Evolutionary conservation across 192 early-diverging fungal genomes (phyloP), one percentile per base, ranked within the genome.

Genomic region (Coemansia sp.): DNA sequence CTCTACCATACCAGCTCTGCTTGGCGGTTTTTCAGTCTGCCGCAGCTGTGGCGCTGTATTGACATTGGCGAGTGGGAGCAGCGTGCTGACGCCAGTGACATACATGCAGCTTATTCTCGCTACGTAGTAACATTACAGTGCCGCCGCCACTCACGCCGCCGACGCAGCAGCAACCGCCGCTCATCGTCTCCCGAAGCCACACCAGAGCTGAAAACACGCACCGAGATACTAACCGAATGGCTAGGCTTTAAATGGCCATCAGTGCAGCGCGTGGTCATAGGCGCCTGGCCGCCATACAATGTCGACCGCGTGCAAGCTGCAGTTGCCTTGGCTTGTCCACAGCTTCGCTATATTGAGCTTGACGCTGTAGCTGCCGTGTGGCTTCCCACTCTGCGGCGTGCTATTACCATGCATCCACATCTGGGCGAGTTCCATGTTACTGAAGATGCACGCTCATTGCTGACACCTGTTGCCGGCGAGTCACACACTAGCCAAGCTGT

Each of bases 211-310:
- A 63, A 56, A 53, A 68, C 72, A 41, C 68, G 67, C 31, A 75
- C 72, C 13, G 57, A 68, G 6, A 46, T 64, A 5, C 41, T 67
- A 5, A 68, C 61, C 39, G 72, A 75, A 43, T 75, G 72, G 72
- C 58, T 75, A 13, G 49, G 50, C 3, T n/a, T 53, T 18, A 57
- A 39, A 14, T 75, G 72, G 72, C 45, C 20, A 36, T 35, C 36
- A 10, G 44, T 65, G 14, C 51, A 28, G 6, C 57, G 47, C 26
- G 72, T 75, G 7, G 59, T 41, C 20, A 57, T 75, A 12, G 64
- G 72, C 23, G 61, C 61, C 8, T 75, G 72, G 65, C 72, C 72
- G 21, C 72, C 72, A 0, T 75, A 75, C 61, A 75, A 75, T 36
- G 57, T 75, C 35, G 18, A 36, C 45, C 65, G 72, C 6, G 57